These are phyloP conservation scores for Microcos paniculata DNA, from an alignment of 345 rosid species.

Conservation along the genomic window DNA sequence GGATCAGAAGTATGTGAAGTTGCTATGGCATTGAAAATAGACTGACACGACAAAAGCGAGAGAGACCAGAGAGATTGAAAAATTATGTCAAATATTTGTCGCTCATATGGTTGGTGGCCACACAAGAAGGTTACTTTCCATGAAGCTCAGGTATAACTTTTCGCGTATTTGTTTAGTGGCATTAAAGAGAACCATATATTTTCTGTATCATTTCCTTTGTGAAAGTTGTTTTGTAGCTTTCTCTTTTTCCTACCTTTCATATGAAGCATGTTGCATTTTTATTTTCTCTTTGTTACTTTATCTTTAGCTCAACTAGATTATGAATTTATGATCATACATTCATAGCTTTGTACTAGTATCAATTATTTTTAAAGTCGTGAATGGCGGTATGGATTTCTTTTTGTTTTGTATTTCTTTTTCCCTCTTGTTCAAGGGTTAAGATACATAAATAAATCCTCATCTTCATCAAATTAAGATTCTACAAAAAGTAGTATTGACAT, in stretches of 20 bases:
- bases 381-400: background rate
- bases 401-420: too few relatives aligned
- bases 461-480: too few relatives aligned
- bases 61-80: background rate
- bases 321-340: background rate
- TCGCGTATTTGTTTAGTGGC: conserved; percentile 1
- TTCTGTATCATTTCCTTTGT: conserved; percentile 12
- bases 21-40: background rate
- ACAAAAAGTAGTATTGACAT: too few relatives aligned
- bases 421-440: too few relatives aligned
- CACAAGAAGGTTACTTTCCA: background rate
- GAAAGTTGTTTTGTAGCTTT: conserved; percentile 24
- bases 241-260: background rate
- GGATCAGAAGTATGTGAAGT: background rate
- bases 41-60: background rate
- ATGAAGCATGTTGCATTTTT: background rate
- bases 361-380: background rate
- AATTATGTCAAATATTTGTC: background rate
- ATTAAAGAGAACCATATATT: background rate
- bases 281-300: background rate
- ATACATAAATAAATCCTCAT: too few relatives aligned
- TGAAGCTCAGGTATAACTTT: background rate
- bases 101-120: background rate
- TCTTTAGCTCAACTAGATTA: background rate
- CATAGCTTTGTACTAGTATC: background rate